A percentile compares a stretch with the other conserved stretches of the same genome.
Conservation (phyloP, 1,284 basidiomycete species). For the Cutaneotrichosporon sp. region DNA sequence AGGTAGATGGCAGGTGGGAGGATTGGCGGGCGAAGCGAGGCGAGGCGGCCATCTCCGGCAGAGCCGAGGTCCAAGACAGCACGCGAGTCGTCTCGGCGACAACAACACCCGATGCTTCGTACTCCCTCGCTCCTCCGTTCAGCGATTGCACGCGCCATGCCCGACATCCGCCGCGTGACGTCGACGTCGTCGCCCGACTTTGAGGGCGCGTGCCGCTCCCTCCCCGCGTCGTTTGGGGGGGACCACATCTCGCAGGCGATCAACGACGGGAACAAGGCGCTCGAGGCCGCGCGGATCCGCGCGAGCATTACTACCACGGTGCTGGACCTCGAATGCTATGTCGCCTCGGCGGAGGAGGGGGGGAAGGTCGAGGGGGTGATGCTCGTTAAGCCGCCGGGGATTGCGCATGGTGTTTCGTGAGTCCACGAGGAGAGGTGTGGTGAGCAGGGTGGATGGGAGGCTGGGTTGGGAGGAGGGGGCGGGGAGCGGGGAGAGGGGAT, state of each 20-base stretch:
- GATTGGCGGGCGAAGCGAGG: background rate
- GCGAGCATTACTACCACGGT: slow-evolving; percentile 6
- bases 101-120: too few relatives aligned
- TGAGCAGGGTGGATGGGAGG: too few relatives aligned
- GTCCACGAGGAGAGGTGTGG: background rate
- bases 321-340: slow-evolving; percentile 17
- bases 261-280: slow-evolving; percentile 9
- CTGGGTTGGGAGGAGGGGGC: too few relatives aligned
- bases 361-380: slow-evolving; percentile 14
- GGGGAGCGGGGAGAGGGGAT: too few relatives aligned
- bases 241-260: slow-evolving; percentile 9
- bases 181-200: slow-evolving; percentile 6
- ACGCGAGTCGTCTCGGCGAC: too few relatives aligned
- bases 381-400: slow-evolving; percentile 21
- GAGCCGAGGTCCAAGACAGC: too few relatives aligned
- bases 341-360: slow-evolving; percentile 4
- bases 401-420: slow-evolving; percentile 23
- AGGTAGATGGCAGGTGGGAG: too few relatives aligned
- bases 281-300: slow-evolving; percentile 6
- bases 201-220: background rate
- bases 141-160: too few relatives aligned
- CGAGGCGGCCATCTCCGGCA: background rate
- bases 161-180: background rate
- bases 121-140: too few relatives aligned
- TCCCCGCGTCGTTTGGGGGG: slow-evolving; percentile 8